phyloP scores from a whole-genome alignment of 1,284 basidiomycete genomes.

The Clitocybe nebularis region DNA sequence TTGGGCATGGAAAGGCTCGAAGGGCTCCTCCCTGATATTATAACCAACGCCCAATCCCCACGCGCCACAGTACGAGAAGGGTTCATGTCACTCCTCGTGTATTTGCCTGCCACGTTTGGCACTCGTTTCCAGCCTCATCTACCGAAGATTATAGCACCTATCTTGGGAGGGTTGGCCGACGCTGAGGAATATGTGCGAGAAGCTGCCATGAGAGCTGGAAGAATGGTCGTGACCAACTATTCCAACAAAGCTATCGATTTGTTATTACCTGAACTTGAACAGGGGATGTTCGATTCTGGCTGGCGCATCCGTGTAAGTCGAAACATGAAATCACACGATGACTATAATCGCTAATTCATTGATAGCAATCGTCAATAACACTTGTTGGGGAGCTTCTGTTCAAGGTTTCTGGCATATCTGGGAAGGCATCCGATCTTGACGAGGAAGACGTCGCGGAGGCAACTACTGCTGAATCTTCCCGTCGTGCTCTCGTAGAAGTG shows the following conservation, averaged over 20 bases:
- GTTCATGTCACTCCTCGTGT: slow-evolving; percentile 97
- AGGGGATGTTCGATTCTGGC: slow-evolving; percentile 90
- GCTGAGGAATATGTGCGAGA: slow-evolving; percentile 92
- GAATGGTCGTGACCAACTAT: slow-evolving; percentile 98
- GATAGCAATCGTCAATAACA: slow-evolving; percentile 89
- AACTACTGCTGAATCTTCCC: slow-evolving; percentile 70
- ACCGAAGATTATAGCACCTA: slow-evolving; percentile 91
- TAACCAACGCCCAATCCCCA: slow-evolving; percentile 87
- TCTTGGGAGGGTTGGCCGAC: slow-evolving; percentile 91
- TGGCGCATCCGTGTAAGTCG: slow-evolving; percentile 89
- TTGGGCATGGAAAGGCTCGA: slow-evolving; percentile 97
- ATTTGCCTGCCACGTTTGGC: slow-evolving; percentile 95
- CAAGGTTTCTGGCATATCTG: slow-evolving; percentile 97
- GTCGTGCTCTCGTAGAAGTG: slow-evolving; percentile 82
- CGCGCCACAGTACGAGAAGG: slow-evolving; percentile 94
- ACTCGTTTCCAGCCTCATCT: slow-evolving; percentile 94
- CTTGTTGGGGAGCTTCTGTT: slow-evolving; percentile 95
- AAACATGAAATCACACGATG: not conserved
- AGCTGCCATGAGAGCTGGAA: slow-evolving; percentile 97
- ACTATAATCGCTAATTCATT: slow-evolving; percentile 11
- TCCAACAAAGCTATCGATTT: slow-evolving; percentile 91
- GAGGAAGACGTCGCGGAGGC: slow-evolving; percentile 78
- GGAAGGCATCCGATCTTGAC: slow-evolving; percentile 74
- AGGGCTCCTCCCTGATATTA: slow-evolving; percentile 90
- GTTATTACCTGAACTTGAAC: slow-evolving; percentile 91